These are phyloP conservation scores for Erodium chrysanthum DNA, from an alignment of 441 rosid genomes.

Conservation along the genomic window DNA sequence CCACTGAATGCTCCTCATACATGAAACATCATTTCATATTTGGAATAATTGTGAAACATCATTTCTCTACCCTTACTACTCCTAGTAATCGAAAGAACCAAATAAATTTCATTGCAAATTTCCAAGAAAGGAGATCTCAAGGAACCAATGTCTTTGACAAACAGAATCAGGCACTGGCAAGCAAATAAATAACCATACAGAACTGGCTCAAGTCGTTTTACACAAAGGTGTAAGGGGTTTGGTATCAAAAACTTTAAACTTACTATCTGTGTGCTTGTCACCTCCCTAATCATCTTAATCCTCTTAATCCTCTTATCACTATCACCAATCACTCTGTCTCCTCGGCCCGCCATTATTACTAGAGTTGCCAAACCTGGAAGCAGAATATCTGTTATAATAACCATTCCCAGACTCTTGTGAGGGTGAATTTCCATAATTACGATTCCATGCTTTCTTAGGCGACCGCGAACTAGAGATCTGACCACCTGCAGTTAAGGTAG, in stretches of 20 bases:
- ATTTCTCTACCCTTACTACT: too few relatives aligned
- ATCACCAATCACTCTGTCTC: neutral
- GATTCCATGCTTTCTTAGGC: neutral
- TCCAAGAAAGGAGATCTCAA: neutral
- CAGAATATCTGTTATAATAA: constrained; percentile 5
- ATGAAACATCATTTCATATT: too few relatives aligned
- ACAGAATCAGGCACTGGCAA: too few relatives aligned
- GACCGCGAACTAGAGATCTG: neutral
- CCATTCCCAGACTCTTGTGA: neutral
- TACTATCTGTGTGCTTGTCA: neutral
- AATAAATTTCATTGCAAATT: neutral
- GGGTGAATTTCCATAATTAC: neutral
- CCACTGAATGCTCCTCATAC: too few relatives aligned
- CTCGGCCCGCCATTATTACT: neutral
- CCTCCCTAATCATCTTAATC: neutral
- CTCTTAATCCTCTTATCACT: neutral
- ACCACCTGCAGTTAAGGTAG: constrained; percentile 1
- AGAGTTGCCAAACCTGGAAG: neutral
- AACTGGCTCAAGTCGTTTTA: neutral
- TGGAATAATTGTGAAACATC: too few relatives aligned
- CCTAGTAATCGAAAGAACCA: neutral
- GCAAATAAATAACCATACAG: neutral
- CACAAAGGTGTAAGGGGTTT: neutral
- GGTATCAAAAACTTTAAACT: neutral
- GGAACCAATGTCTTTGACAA: neutral